Percentiles rank a stretch among this genome's conserved stretches.
Conservation (phyloP, 805 yeast genomes). For the Peterozyma xylosa region DNA sequence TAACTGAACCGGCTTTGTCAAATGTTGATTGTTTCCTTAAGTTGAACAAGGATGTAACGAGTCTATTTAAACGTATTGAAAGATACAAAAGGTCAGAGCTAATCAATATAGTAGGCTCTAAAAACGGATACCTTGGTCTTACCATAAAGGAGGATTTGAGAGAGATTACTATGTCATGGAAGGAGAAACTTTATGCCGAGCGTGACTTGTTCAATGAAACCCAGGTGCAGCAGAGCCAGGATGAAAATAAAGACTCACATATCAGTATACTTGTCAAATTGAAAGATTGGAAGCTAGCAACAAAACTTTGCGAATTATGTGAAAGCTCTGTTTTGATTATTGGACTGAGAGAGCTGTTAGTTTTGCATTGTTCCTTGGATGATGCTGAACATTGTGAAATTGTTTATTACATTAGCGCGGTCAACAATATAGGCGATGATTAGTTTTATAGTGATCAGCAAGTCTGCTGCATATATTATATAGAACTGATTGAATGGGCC, state of each 20-base stretch:
- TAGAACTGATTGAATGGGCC: too few relatives aligned
- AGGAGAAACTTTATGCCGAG: slow-evolving; percentile 39
- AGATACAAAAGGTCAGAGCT: slow-evolving; percentile 49
- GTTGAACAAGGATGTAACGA: slow-evolving; percentile 37
- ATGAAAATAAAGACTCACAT: slow-evolving; percentile 19
- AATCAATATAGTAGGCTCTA: slow-evolving; percentile 42
- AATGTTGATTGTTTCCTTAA: slow-evolving; percentile 50
- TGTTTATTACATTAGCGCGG: slow-evolving; percentile 48
- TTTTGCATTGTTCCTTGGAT: slow-evolving; percentile 60
- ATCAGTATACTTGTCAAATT: slow-evolving; percentile 43
- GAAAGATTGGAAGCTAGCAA: slow-evolving; percentile 64
- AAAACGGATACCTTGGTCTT: slow-evolving; percentile 42
- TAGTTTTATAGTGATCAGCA: background rate
- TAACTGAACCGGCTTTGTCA: slow-evolving; percentile 57
- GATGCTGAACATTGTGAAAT: slow-evolving; percentile 59
- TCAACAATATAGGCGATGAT: slow-evolving; percentile 7
- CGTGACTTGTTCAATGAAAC: slow-evolving; percentile 13
- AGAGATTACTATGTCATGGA: slow-evolving; percentile 53
- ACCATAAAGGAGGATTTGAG: slow-evolving; percentile 48
- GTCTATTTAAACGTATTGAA: slow-evolving; percentile 56
- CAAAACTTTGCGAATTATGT: slow-evolving; percentile 52
- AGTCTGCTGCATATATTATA: background rate
- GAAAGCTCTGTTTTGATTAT: slow-evolving; percentile 54
- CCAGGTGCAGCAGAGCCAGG: slow-evolving; percentile 2
- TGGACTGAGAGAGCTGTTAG: slow-evolving; percentile 49